Evolutionary conservation across 495 filamentous ascomycete species (phyloP), one percentile per base, ranked within the genome.

Genomic region (Trichodelitschia bisporula): DNA sequence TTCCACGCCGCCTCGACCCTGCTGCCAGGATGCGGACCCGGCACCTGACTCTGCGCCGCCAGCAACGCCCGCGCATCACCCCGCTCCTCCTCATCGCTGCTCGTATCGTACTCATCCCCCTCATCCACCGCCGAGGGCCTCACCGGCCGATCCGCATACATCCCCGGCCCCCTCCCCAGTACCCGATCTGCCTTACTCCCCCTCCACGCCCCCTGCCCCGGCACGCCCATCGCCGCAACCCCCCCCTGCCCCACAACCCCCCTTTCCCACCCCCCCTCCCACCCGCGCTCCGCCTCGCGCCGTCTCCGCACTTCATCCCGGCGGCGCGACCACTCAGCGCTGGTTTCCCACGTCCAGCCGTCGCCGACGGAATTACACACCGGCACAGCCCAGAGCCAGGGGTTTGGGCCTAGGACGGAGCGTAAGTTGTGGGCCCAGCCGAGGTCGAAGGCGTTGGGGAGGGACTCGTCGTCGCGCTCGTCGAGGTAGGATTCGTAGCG

Each of bases 331-430:
- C 54, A 58, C 25, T 45, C 44, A 3, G 40, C 29, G 35, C 67
- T 90, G 1, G 80, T 63, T 43, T 91, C 82, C 86, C 86, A 97
- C 40, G 51, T 64, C 82, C 82, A 95, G n/a, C 86, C 86, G 45
- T 97, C 79, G 6, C 83, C 83, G 0, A 63, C 71, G 0, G 78
- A 84, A 32, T 70, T 90, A 48, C 68, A 68, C 11, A 91, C 49
- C 0, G 86, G 89, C n/a, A 92, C 39, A 2, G 52, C 42, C 83
- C 86, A 92, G 3, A 78, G 54, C 18, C 64, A 49, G 8, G 68
- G 66, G 0, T 53, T 60, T 2, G 64, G 51, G 1, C 86, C 86
- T 38, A 97, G 90, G 8, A 97, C 59, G 45, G 86, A 72, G 2
- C 54, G 38, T n/a, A 95, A 53, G 41, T 97, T 97, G 9, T 60